phyloP scores from a whole-genome alignment of 2,329 filamentous ascomycete species.

The Neofusicoccum ribis region DNA sequence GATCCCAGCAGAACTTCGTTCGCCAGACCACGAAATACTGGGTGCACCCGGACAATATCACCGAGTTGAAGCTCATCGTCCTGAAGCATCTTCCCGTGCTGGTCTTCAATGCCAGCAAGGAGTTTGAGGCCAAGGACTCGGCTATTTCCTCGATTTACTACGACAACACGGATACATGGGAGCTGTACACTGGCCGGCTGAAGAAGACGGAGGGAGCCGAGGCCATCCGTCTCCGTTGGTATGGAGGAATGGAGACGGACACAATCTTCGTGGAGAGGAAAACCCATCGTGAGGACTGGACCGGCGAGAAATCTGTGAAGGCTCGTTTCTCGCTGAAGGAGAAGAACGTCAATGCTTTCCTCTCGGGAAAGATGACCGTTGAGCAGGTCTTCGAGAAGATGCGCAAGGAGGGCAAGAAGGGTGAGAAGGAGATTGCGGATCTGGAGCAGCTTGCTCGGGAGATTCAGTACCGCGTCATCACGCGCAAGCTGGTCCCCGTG shows the following conservation, averaged over 20 bases:
- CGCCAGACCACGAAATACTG: constrained; percentile 99
- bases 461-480: constrained; percentile 89
- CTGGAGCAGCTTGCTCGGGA: constrained; percentile 88
- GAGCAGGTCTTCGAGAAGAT: constrained; percentile 94
- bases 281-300: constrained; percentile 98
- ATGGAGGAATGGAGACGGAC: constrained; percentile 92
- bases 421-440: constrained; percentile 84
- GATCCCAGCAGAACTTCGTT: constrained; percentile 90
- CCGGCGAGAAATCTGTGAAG: constrained; percentile 98
- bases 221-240: constrained; percentile 94
- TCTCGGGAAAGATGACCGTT: constrained; percentile 81
- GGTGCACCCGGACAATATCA: constrained; percentile 98
- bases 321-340: constrained; percentile 93
- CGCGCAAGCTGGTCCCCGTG: constrained; percentile 82
- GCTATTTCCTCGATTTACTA: constrained; percentile 99
- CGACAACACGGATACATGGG: constrained; percentile 92
- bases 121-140: constrained; percentile 85
- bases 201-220: constrained; percentile 98
- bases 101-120: constrained; percentile 96
- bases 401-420: constrained; percentile 91
- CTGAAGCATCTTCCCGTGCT: constrained; percentile 95
- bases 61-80: constrained; percentile 95
- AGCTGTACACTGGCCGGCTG: constrained; percentile 87
- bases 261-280: constrained; percentile 97
- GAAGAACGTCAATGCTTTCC: constrained; percentile 92